Percentiles rank a stretch among this genome's conserved stretches.
Conservation (phyloP, 257 asterid species). For the Solanum paucissectum region DNA sequence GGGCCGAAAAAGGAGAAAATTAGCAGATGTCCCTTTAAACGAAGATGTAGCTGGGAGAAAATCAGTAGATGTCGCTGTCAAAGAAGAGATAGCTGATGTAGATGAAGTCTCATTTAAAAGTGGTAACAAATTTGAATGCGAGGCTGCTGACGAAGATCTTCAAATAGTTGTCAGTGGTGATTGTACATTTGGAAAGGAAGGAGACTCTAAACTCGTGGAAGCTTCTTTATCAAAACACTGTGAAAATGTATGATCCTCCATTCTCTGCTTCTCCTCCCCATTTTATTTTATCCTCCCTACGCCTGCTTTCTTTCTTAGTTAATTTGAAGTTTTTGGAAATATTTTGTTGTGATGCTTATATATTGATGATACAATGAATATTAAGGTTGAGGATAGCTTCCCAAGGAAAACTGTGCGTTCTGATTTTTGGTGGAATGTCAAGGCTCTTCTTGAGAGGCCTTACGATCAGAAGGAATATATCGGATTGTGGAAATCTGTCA, state of each 20-base stretch:
- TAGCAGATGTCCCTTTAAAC: not conserved
- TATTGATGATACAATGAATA: not conserved
- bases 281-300: not conserved
- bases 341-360: not conserved
- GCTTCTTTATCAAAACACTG: not conserved
- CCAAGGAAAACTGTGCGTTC: not conserved
- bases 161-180: not conserved
- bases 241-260: not conserved
- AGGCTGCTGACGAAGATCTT: not conserved
- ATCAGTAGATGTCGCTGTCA: not conserved
- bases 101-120: not conserved
- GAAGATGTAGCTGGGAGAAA: not conserved
- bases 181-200: not conserved
- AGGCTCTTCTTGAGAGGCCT: conserved; percentile 1
- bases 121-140: not conserved
- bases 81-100: not conserved
- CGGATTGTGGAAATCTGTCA: not conserved
- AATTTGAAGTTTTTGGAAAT: not conserved
- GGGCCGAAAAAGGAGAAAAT: not conserved
- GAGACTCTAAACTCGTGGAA: not conserved
- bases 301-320: not conserved
- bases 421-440: not conserved
- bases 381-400: not conserved
- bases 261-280: not conserved
- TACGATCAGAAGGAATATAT: not conserved